Evolutionary conservation across 176 grass and related monocot species (phyloP).

Genomic region (Poa annua): DNA sequence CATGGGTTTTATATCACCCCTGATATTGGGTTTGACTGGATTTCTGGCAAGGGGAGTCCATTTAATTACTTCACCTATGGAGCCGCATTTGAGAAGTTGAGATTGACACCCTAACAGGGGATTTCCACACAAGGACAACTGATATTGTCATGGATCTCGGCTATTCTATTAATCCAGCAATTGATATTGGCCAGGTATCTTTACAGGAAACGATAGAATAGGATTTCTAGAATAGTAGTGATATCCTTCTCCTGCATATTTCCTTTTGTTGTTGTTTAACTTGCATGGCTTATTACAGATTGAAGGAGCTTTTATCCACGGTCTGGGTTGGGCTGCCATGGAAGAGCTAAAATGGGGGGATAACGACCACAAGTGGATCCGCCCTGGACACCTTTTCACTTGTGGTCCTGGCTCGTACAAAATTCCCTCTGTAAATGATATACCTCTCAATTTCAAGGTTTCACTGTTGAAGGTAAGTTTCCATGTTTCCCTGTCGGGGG

Average conservation of each 20-base stretch:
- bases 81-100: conserved; percentile 98
- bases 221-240: neutral
- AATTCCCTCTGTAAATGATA: conserved; percentile 93
- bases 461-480: conserved; percentile 79
- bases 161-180: conserved; percentile 94
- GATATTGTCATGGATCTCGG: conserved; percentile 95
- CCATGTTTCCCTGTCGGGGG: too few species aligned
- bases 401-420: conserved; percentile 91
- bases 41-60: conserved; percentile 75
- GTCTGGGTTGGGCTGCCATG: conserved; percentile 88
- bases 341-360: conserved; percentile 99
- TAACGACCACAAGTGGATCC: conserved; percentile 86
- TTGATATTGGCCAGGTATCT: conserved; percentile 91
- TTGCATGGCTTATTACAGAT: conserved; percentile 60
- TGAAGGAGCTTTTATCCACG: conserved; percentile 97
- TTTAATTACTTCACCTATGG: conserved; percentile 93
- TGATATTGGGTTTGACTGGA: conserved; percentile 73
- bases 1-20: conserved; percentile 96
- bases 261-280: conserved; percentile 19
- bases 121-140: conserved; percentile 82
- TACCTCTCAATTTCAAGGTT: conserved; percentile 92
- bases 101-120: conserved; percentile 92
- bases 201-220: conserved; percentile 1
- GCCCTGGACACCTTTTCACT: conserved; percentile 83
- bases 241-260: conserved; percentile 17